Evolutionary conservation across 2,329 filamentous ascomycete genomes (phyloP), one percentile per base, ranked within the genome.

Genomic region (Rhinocladiella mackenziei): DNA sequence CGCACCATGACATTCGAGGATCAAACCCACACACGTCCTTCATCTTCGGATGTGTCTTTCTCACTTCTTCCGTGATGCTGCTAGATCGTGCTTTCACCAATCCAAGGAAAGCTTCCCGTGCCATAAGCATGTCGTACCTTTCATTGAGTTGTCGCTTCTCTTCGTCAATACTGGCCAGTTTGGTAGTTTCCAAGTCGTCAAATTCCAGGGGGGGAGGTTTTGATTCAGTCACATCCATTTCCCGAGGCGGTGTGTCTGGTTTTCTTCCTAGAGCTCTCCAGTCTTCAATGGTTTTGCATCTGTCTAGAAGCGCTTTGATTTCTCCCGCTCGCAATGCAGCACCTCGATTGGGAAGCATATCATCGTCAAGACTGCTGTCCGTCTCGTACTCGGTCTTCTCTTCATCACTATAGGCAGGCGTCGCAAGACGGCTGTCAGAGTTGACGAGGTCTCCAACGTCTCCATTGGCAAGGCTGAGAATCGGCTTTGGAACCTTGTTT

Each of bases 21-120:
- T 74, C 71, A 48, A 69, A 73, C 1, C 70, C 71, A 48, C 71
- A 74, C 31, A 72, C 65, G 51, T 71, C 69, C 48, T 73, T 73
- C 18, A 62, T 63, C 48, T 71, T 71, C 2, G 69, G 66, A 26
- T 71, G 67, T 13, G 59, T 59, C 39, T 68, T 64, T 50, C 69
- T 70, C 29, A 73, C 45, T 19, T 63, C 62, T 31, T 72, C 70
- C 2, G 70, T 59, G 3, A 72, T 59, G 25, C 45, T 60, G 48
- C 68, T 69, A 9, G 64, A 63, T 23, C 69, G 60, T 17, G 66
- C 63, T 14, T 67, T 67, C 20, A 72, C 57, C 10, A 72, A 55
- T 3, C 54, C 57, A n/a, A 73, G 36, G 42, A 73, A 68, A 5
- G 56, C 62, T 22, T 67, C 65, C 10, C 69, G 65, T 14, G 65